Evolutionary conservation across 768 basidiomycete species (phyloP).

Genomic region (Amanita molliuscula): DNA sequence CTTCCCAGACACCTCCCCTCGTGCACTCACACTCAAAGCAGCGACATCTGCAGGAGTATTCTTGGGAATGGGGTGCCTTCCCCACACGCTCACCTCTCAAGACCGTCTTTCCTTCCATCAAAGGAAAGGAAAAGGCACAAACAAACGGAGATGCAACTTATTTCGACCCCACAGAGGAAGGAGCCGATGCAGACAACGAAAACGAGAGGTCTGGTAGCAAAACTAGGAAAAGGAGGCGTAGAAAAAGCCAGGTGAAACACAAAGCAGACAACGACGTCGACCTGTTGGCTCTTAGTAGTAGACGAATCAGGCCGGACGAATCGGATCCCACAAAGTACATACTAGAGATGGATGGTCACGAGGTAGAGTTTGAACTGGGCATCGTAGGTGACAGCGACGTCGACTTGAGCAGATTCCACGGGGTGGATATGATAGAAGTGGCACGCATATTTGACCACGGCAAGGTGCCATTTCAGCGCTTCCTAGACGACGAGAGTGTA

Average conservation of each 20-base stretch:
- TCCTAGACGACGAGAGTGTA: constrained; percentile 55
- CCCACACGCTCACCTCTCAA: constrained; percentile 69
- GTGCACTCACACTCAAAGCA: constrained; percentile 5
- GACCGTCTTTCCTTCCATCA: constrained; percentile 26
- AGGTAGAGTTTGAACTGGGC: constrained; percentile 67
- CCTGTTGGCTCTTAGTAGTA: constrained; percentile 11
- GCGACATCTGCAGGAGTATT: constrained; percentile 46
- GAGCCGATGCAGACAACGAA: constrained; percentile 17
- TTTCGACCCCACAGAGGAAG: constrained; percentile 12
- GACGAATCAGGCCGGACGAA: constrained; percentile 45
- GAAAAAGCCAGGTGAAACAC: constrained; percentile 3
- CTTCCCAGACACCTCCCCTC: constrained; percentile 4
- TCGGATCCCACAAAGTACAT: constrained; percentile 55
- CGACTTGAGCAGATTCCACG: constrained; percentile 20
- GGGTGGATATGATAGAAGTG: constrained; percentile 41
- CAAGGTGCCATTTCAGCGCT: constrained; percentile 51
- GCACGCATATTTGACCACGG: constrained; percentile 46
- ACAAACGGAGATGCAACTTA: constrained; percentile 9
- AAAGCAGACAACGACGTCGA: constrained; percentile 3
- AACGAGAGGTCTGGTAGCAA: constrained; percentile 11
- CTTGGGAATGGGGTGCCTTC: constrained; percentile 93
- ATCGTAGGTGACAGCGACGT: constrained; percentile 30
- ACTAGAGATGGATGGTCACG: constrained; percentile 49
- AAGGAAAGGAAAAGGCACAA: constrained; percentile 19
- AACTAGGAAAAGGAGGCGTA: constrained; percentile 10